Evolutionary conservation across 352 stramenopile species (phyloP).

Genomic region (Phytophthora fragariaefolia): DNA sequence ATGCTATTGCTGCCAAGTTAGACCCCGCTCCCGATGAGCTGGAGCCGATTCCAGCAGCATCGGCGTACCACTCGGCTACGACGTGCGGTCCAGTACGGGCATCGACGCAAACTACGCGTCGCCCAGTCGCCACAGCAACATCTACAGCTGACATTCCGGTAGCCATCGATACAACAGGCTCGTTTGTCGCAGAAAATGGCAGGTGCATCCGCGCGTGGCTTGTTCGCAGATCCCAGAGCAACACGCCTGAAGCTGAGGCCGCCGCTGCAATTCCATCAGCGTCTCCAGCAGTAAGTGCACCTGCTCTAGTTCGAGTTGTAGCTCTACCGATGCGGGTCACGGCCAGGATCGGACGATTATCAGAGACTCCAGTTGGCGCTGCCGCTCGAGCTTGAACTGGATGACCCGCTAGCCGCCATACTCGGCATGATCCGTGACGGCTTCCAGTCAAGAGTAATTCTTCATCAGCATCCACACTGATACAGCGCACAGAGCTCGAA

Average conservation of each 20-base stretch:
- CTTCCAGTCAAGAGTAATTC: conserved; percentile 71
- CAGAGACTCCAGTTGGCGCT: conserved; percentile 10
- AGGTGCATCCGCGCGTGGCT: conserved; percentile 65
- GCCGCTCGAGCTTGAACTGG: conserved; percentile 44
- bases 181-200: conserved; percentile 51
- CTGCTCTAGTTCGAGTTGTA: neutral
- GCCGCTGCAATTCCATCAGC: conserved; percentile 45
- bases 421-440: conserved; percentile 74
- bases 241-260: conserved; percentile 49
- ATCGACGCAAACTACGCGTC: conserved; percentile 60
- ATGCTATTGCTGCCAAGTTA: conserved; percentile 46
- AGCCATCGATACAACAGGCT: conserved; percentile 54
- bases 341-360: conserved; percentile 35
- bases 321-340: conserved; percentile 31
- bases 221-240: conserved; percentile 75
- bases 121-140: conserved; percentile 57
- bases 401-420: conserved; percentile 68
- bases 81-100: conserved; percentile 49
- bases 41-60: conserved; percentile 40
- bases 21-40: conserved; percentile 19
- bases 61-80: conserved; percentile 69
- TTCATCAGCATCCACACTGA: conserved; percentile 68
- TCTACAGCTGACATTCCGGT: conserved; percentile 34
- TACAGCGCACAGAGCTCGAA: conserved; percentile 60
- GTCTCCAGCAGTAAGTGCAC: conserved; percentile 20